phyloP scores from a whole-genome alignment of 2,329 filamentous ascomycete species.

The Arachnopeziza araneosa region DNA sequence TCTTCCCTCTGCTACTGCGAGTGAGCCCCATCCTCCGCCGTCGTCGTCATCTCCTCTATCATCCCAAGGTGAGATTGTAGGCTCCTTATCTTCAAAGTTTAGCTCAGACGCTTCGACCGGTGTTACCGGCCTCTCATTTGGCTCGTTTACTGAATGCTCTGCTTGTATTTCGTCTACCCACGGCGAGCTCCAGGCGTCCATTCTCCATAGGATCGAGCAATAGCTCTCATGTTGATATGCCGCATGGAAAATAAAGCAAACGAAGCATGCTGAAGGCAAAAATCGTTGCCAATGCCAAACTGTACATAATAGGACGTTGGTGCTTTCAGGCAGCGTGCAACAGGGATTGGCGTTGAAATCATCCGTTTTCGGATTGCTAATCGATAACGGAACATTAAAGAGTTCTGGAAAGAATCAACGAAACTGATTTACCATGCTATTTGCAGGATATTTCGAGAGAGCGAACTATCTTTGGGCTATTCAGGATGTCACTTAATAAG shows the following conservation, averaged over 20 bases:
- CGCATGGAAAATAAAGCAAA: not conserved
- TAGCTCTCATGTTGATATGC: constrained; percentile 28
- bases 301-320: not conserved
- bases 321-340: not conserved
- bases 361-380: constrained; percentile 24
- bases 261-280: not conserved
- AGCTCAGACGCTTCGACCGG: constrained; percentile 15
- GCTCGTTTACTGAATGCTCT: constrained; percentile 6
- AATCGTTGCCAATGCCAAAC: constrained; percentile 7
- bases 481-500: constrained; percentile 58
- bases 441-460: not conserved
- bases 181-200: constrained; percentile 35
- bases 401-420: not conserved
- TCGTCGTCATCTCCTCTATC: constrained; percentile 21
- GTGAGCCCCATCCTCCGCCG: constrained; percentile 25
- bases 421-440: not conserved
- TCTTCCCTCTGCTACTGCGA: constrained; percentile 8
- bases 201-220: constrained; percentile 25
- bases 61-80: constrained; percentile 23
- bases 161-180: constrained; percentile 32
- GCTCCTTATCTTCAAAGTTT: constrained; percentile 13
- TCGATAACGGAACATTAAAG: constrained; percentile 18
- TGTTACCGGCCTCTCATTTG: constrained; percentile 12
- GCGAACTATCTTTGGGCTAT: not conserved
- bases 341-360: constrained; percentile 1